Evolutionary conservation across 2,329 filamentous ascomycete species (phyloP), one percentile per base, ranked within the genome.

Genomic region (Neofusicoccum cordaticola): DNA sequence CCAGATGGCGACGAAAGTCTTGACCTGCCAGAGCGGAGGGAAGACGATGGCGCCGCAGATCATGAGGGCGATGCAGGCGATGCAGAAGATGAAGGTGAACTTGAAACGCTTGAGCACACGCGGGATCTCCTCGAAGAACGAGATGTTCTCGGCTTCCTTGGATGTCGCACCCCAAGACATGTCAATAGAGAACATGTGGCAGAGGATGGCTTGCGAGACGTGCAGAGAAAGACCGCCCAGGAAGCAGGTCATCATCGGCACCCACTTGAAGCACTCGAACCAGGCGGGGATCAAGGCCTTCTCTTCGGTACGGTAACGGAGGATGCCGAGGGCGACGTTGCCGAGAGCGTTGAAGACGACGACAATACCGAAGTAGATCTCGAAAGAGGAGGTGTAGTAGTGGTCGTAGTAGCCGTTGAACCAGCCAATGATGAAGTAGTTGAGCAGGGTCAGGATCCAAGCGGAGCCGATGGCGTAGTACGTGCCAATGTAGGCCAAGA

Each of bases 311-410:
- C 90, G 86, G 77, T 92, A 92, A 41, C 90, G 84, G 83, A 92
- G 89, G 52, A 90, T 76, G 12, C 90, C 90, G 13, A 92, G 83
- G 0, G 89, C 83, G 48, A 92, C 69, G 75, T 92, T 92, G 52
- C 90, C 90, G 47, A 91, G 85, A 37, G 86, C 88, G 69, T 90
- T 90, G 80, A 93, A 92, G 67, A 92, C 87, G 69, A 92, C 85
- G 75, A 92, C 86, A 75, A 92, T 91, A 69, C 88, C 89, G 79
- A 93, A 90, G 88, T 89, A 92, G 51, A 92, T 87, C 78, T 90
- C 84, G 88, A 90, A 91, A 34, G 86, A 89, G 77, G 90, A 88
- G 69, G 90, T 81, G 73, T 91, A 91, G 81, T 89, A 91, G 78
- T 90, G 88, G 78, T 92, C 90, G 27, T 92, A 83, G 75, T 89